Base-by-base conservation (phyloP, 2,329 filamentous ascomycete genomes). In the Xylariomycetidae sp. region DNA sequence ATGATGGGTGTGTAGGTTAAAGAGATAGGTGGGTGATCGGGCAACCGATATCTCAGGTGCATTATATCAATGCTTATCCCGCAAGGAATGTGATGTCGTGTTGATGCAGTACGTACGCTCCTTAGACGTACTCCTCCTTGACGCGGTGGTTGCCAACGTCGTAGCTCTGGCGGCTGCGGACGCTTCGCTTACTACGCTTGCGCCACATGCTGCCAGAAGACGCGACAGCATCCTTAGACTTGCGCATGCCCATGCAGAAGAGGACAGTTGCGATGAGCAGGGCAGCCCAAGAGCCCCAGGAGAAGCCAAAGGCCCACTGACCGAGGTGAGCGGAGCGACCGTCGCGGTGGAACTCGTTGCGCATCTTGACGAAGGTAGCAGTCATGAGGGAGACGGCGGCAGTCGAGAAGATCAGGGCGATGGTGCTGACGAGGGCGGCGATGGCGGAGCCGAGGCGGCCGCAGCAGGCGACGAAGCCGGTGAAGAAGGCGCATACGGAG, bases 361-460 rank as follows among this genome's bases (percentile, higher is more conserved):
- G 81, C 36, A 78, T 82, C 49, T 76, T 65, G 50, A 87, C 79
- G 47, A 85, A 85, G 45, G 64, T 68, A 25, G 70, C 72, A 16
- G 84, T 90, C 79, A 88, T 88, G 20, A 90, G 63, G 6, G 76
- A 63, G 12, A 81, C 81, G 37, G 75, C 76, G 17, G 86, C 52
- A 4, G 74, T 66, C 57, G 80, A 75, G 65, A 81, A 85, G 60
- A 86, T 71, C n/a, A 86, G 64, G 1, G 82, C 80, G 19, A 77
- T 48, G 29, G 65, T 44, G 10, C 76, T 62, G 19, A 74, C 62
- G 27, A 82, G 52, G 13, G 73, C 78, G 5, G 79, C 74, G 25
- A 89, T 58, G 29, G 77, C 81, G 6, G 82, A 74, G 28, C 81
- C 84, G 2, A 88, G 68, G 35, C 84, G 76, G 20, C 79, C 79